A percentile compares a stretch with the other conserved stretches of the same genome.
Conservation (phyloP, 257 asterid genomes). For the Lycium barbarum region DNA sequence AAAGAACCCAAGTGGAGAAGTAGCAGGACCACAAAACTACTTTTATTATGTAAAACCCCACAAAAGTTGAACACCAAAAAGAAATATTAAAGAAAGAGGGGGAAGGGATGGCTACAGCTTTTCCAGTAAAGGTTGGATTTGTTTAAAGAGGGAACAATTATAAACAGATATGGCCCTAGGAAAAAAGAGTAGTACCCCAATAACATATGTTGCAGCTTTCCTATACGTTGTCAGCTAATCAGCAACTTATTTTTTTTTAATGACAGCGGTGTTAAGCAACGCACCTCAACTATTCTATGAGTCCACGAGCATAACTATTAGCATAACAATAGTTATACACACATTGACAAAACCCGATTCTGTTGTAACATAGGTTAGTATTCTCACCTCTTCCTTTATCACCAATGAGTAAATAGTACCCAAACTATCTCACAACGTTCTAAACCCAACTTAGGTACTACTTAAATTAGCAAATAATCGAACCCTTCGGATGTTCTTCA, state of each 20-base stretch:
- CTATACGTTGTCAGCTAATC: neutral
- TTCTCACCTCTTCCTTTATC: no score
- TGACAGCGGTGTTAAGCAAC: neutral
- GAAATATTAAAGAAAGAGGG: neutral
- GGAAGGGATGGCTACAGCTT: neutral
- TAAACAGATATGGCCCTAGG: neutral
- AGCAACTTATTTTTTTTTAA: no score
- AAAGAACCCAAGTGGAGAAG: neutral
- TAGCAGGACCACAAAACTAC: neutral
- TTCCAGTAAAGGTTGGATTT: slow-evolving; percentile 10
- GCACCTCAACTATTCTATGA: neutral
- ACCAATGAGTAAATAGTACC: no score
- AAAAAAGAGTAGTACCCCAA: neutral
- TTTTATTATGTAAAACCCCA: neutral
- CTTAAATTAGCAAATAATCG: no score
- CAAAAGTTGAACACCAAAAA: slow-evolving; percentile 7
- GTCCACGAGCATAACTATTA: neutral
- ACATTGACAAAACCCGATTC: neutral
- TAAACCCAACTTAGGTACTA: no score
- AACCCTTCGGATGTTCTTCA: neutral
- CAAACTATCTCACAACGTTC: no score
- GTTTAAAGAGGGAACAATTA: neutral
- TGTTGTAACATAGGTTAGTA: neutral
- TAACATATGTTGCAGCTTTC: neutral
- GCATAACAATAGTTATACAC: neutral